These are phyloP conservation scores for Ceratocystis eucalypticola DNA, from an alignment of 2,329 filamentous ascomycete genomes.

Conservation along the genomic window DNA sequence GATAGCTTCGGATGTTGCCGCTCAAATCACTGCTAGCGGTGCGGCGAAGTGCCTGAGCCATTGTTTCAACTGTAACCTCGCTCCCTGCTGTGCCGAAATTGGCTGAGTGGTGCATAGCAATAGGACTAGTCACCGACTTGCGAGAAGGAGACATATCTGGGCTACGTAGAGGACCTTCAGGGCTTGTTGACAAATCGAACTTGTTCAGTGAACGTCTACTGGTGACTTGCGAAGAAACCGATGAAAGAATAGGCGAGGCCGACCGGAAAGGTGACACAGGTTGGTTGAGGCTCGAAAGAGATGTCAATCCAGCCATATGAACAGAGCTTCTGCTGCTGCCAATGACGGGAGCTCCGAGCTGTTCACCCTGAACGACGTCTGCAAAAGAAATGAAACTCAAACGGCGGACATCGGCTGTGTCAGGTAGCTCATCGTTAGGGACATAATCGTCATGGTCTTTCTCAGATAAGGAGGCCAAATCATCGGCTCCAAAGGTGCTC, in stretches of 20 bases:
- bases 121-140: constrained; percentile 50
- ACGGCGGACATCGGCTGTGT: constrained; percentile 56
- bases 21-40: constrained; percentile 72
- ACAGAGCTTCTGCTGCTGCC: constrained; percentile 53
- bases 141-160: constrained; percentile 54
- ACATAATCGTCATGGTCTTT: constrained; percentile 44
- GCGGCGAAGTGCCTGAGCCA: constrained; percentile 75
- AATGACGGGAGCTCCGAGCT: constrained; percentile 42
- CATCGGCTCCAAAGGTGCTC: constrained; percentile 42
- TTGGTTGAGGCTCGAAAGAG: constrained; percentile 43
- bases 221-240: constrained; percentile 47
- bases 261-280: constrained; percentile 63
- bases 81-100: constrained; percentile 33
- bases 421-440: constrained; percentile 45
- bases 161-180: constrained; percentile 28
- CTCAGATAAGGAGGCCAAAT: constrained; percentile 41
- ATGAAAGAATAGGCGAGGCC: constrained; percentile 34
- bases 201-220: constrained; percentile 62
- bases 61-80: constrained; percentile 83
- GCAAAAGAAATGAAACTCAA: constrained; percentile 95
- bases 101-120: constrained; percentile 33
- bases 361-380: constrained; percentile 80
- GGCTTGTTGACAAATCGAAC: constrained; percentile 52
- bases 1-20: constrained; percentile 37
- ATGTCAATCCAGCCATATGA: constrained; percentile 54